phyloP scores from a whole-genome alignment of 2,329 filamentous ascomycete species.

The Drechslerella stenobrocha region DNA sequence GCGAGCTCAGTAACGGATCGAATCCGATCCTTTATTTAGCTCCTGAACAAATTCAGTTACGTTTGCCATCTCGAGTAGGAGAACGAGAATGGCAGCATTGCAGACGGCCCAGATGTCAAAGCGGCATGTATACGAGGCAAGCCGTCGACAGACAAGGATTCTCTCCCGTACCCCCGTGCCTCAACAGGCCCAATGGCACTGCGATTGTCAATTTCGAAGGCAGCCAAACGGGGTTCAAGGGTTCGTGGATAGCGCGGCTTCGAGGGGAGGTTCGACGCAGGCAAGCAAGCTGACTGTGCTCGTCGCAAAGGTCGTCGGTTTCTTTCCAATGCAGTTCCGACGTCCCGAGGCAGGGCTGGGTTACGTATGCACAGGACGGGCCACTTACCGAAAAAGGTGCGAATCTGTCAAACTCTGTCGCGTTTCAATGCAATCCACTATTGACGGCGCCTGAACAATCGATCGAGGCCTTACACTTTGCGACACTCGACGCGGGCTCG shows the following conservation, averaged over 20 bases:
- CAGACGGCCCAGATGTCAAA: conserved; percentile 17
- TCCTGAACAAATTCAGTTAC: background rate
- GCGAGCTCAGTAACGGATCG: conserved; percentile 18
- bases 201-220: conserved; percentile 13
- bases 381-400: conserved; percentile 48
- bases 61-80: no score
- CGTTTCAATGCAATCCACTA: conserved; percentile 1
- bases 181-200: conserved; percentile 19
- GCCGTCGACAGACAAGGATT: conserved; percentile 26
- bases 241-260: conserved; percentile 34
- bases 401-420: conserved; percentile 31
- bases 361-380: conserved; percentile 48
- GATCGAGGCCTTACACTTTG: no score
- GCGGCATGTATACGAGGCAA: conserved; percentile 38
- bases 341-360: conserved; percentile 44
- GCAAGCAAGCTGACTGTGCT: background rate
- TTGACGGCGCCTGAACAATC: no score
- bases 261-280: conserved; percentile 28
- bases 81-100: no score
- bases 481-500: no score
- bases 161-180: conserved; percentile 30
- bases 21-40: conserved; percentile 8
- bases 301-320: conserved; percentile 36
- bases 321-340: conserved; percentile 45
- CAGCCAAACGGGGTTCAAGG: conserved; percentile 8